Conservation (phyloP, 352 stramenopile genomes). For the Pythium periplocum region DNA sequence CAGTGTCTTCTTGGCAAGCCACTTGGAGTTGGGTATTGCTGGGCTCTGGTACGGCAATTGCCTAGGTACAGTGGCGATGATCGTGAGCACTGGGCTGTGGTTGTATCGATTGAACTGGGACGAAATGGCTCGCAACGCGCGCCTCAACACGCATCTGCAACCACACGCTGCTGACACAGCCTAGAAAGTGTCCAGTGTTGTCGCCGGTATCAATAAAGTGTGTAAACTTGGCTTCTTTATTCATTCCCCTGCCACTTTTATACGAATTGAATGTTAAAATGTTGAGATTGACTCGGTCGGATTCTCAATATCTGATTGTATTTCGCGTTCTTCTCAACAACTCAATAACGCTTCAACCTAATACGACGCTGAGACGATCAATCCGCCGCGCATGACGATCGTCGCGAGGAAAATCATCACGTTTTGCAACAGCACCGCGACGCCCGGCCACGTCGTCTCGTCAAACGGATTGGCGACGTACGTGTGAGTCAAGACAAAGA, state of each 20-base stretch:
- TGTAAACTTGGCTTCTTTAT: too few species aligned
- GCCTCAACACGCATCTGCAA: conserved; percentile 29
- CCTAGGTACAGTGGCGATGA: conserved; percentile 15
- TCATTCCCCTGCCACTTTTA: too few species aligned
- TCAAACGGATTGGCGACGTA: conserved; percentile 50
- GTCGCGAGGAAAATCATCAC: conserved; percentile 51
- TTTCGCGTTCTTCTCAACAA: too few species aligned
- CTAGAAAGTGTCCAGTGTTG: too few species aligned
- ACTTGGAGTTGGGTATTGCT: conserved; percentile 39
- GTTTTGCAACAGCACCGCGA: conserved; percentile 56
- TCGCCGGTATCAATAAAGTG: too few species aligned
- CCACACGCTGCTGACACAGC: too few species aligned
- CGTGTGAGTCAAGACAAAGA: conserved; percentile 57
- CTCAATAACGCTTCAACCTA: not conserved
- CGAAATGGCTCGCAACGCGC: conserved; percentile 21
- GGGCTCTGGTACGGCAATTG: conserved; percentile 68
- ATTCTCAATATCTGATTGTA: too few species aligned
- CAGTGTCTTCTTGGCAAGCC: conserved; percentile 38
- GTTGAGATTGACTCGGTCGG: too few species aligned
- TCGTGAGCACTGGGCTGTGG: conserved; percentile 14
- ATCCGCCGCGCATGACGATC: conserved; percentile 46
- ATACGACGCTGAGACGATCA: conserved; percentile 26
- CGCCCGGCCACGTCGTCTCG: conserved; percentile 55
- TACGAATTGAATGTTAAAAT: too few species aligned
- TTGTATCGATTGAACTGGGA: conserved; percentile 23